Evolutionary conservation across 345 rosid species (phyloP), one percentile per base, ranked within the genome.

Genomic region (Combretum micranthum): DNA sequence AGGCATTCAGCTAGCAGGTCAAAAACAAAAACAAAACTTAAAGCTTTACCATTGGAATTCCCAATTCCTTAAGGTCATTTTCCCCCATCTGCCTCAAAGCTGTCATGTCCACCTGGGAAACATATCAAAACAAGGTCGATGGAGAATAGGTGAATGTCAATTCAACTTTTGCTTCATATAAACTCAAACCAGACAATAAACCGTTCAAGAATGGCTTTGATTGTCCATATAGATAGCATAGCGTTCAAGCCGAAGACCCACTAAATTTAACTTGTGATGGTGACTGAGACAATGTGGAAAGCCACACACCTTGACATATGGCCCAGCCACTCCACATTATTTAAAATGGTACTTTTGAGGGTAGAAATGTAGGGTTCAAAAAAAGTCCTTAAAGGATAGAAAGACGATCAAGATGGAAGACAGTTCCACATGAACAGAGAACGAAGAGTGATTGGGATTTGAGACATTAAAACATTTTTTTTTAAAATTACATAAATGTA

Each of bases 81-180:
- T 93, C 99, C 47, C 89, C 81, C 99, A 93, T 93, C 77, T 85
- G 97, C 81, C 69, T 89, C 69, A 93, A 70, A 18, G 91, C 91
- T 10, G 78, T 45, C 96, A 93, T 88, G 75, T 93, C 97, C 69
- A 93, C 84, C 99, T 93, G 80, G 23, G 54, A 63, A 62, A 62
- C 62, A 68, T 15, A 77, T 62, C 23, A 44, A 21, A 25, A 61
- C 25, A 50, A 52, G 45, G 55, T 55, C 53, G 55, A 59, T 50
- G 10, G 18, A 66, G 59, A 18, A 22, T 14, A 52, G 60, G 22
- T n/a, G 16, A 25, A 19, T 4, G 37, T 5, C 12, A 39, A n/a
- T n/a, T n/a, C n/a, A n/a, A n/a, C n/a, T n/a, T n/a, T 26, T n/a
- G 5, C 22, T 51, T 21, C 55, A 50, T 13, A 51, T 23, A 50